Evolutionary conservation across 345 rosid species (phyloP), one percentile per base, ranked within the genome.

Genomic region (Pistacia integerrima): DNA sequence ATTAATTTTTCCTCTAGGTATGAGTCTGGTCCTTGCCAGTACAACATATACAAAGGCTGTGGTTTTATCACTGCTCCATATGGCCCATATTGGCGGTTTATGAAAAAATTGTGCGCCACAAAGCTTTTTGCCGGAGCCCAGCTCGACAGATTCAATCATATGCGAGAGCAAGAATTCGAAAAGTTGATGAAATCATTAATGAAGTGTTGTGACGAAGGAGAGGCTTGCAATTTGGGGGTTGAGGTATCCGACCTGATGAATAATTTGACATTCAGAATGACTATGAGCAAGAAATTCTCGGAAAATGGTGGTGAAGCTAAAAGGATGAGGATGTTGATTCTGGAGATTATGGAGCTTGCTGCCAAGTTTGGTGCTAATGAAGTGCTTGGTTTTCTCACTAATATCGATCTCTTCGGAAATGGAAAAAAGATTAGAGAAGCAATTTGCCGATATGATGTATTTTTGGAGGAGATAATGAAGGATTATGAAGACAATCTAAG

Each of bases 21-120:
- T 28, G 92, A 85, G 1, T 80, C 88, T 57, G 90, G 88, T 52
- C 88, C 93, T 12, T 65, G 85, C 0, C 82, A 86, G 58, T 82
- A 87, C 78, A 85, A 85, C 72, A 84, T 88, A 12, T 93, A 91
- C 63, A 78, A 79, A 70, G 88, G 87, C 9, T 35, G 87, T 5
- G 92, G 86, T 70, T 93, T 93, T 78, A 74, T 85, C 38, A 88
- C 77, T 20, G 86, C 84, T 2, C 90, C 87, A n/a, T 87, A 88
- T 30, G 96, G 96, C n/a, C 13, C 82, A 8, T 87, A 88, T 16
- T 93, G 96, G 97, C 77, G 84, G 74, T 91, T 91, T 81, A 90
- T 91, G 92, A 90, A 85, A 72, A 85, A 88, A 58, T 84, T 93
- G n/a, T 88, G 93, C 84, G 83, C 77, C 81, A 86, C 94, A 1